Evolutionary conservation across 176 grass and related monocot species (phyloP).

Genomic region (Cocos nucifera): DNA sequence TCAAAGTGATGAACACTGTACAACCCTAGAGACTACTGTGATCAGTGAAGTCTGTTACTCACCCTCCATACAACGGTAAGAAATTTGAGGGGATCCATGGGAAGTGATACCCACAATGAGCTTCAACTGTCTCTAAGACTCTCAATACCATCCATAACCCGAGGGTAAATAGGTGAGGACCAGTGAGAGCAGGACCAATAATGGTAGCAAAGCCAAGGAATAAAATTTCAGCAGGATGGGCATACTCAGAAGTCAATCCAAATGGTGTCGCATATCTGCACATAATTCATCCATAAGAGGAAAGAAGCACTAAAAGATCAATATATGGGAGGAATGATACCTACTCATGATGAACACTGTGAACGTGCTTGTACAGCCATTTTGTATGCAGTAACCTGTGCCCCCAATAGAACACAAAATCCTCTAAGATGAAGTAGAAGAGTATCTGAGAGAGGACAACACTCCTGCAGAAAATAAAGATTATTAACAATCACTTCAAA

Average conservation of each 20-base stretch:
- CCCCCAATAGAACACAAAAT: slow-evolving; percentile 97
- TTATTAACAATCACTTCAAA: background rate
- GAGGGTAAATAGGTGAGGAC: slow-evolving; percentile 79
- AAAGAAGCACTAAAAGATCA: background rate
- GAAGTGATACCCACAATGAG: slow-evolving; percentile 93
- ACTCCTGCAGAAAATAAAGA: slow-evolving; percentile 35
- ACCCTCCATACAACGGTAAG: slow-evolving; percentile 90
- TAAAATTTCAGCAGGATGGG: slow-evolving; percentile 87
- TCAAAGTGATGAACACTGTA: too few relatives aligned
- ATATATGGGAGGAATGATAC: slow-evolving; percentile 15
- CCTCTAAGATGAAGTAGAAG: slow-evolving; percentile 90
- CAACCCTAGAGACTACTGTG: too few relatives aligned
- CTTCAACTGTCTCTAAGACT: slow-evolving; percentile 86
- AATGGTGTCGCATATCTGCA: slow-evolving; percentile 87
- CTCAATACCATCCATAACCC: slow-evolving; percentile 90
- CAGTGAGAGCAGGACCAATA: slow-evolving; percentile 75
- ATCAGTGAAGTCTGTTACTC: slow-evolving; percentile 3
- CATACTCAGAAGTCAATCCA: slow-evolving; percentile 90
- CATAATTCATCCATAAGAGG: slow-evolving; percentile 1
- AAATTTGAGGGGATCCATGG: slow-evolving; percentile 98
- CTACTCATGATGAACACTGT: slow-evolving; percentile 85
- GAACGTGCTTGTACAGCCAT: slow-evolving; percentile 89
- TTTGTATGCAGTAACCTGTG: slow-evolving; percentile 84
- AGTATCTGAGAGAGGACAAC: slow-evolving; percentile 66
- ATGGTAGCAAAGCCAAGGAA: slow-evolving; percentile 85